Base-by-base conservation (phyloP, 1,139 yeast genomes). In the Blastobotrys illinoisensis region DNA sequence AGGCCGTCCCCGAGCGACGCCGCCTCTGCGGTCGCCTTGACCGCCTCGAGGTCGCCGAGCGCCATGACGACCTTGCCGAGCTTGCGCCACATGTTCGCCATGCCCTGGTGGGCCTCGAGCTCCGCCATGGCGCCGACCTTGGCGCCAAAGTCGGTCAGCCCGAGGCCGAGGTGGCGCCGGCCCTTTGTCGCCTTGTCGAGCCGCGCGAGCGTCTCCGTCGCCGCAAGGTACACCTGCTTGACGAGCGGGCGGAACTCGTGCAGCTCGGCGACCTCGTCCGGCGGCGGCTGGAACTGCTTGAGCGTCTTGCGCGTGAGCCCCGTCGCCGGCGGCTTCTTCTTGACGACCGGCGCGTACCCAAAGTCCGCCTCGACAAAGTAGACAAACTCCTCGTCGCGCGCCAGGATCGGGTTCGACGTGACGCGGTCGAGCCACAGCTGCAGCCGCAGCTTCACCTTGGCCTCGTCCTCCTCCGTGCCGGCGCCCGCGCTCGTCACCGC, bases 241-340 rank as follows among this genome's bases (percentile, higher is more conserved):
- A 91, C 84, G 63, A 86, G 66, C 0, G 99, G 99, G 57, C 99
- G 76, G 69, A 91, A 88, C 52, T 81, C 86, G 1, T 95, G 93
- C 57, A 93, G 77, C 57, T 86, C 95, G 45, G 79, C 78, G 51
- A 83, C 85, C 49, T 89, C 95, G 70, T 95, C 99, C 64, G 85
- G 88, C 0, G 99, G 99, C 1, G 95, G 88, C 26, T 88, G 86
- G 54, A 91, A 79, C 68, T 93, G 99, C 68, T 93, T 93, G 65
- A 93, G 77, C 1, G 98, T 91, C 67, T 87, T 88, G 51, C 99
- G 80, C 58, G 85, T 82, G 46, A 93, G 69, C 0, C 98, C 99
- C 26, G 96, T 83, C 0, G 84, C 82, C 14, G 74, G 97, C 76
- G 74, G 87, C 76, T 67, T 66, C 32, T 69, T 61, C 58, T 73